Conservation (phyloP, 441 rosid genomes). For the Bruguiera hainesii region DNA sequence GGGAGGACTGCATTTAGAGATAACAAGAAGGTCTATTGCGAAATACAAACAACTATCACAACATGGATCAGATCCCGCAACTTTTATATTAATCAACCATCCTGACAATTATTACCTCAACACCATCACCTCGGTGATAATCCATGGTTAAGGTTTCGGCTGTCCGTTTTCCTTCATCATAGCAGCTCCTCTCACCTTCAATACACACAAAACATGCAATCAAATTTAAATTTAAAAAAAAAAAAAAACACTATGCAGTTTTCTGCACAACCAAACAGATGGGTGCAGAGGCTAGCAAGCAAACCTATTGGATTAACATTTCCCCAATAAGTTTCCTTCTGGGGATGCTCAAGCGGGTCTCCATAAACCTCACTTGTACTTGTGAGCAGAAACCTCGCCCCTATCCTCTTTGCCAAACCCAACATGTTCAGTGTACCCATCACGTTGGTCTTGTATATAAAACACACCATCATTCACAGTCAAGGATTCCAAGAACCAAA, state of each 20-base stretch:
- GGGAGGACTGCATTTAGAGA: too few relatives aligned
- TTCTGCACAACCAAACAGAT: neutral
- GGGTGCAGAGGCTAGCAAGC: neutral
- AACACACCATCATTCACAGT: constrained; percentile 29
- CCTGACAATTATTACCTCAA: constrained; percentile 52
- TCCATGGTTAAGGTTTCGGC: constrained; percentile 94
- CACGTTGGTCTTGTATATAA: constrained; percentile 85
- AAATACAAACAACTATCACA: neutral
- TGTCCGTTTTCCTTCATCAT: constrained; percentile 94
- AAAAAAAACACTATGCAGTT: neutral
- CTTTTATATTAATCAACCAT: neutral
- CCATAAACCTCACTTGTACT: constrained; percentile 99
- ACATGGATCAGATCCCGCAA: neutral
- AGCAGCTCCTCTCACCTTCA: constrained; percentile 90
- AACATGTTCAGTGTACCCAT: constrained; percentile 96
- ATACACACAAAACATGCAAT: constrained; percentile 5
- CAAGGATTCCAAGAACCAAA: constrained; percentile 41
- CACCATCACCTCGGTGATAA: constrained; percentile 87
- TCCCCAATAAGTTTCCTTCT: constrained; percentile 97
- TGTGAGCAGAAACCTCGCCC: constrained; percentile 89
- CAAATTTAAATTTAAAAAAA: neutral
- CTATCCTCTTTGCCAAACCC: constrained; percentile 98
- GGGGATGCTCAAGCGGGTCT: constrained; percentile 98
- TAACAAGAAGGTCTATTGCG: neutral
- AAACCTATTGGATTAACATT: constrained; percentile 90